Evolutionary conservation across 768 basidiomycete genomes (phyloP).

Genomic region (Calocybe gangraenosa): DNA sequence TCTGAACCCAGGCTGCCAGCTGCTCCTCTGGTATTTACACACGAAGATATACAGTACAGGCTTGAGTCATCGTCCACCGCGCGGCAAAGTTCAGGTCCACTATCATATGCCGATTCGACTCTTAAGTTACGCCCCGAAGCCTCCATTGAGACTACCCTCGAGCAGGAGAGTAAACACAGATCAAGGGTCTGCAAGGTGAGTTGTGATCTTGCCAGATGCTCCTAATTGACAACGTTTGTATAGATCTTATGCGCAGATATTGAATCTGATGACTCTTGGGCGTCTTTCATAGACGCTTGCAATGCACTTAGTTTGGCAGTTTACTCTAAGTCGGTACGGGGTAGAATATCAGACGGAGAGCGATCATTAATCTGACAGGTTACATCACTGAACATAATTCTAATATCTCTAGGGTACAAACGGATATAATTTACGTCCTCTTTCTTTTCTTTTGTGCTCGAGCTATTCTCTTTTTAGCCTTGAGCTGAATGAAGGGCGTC

Average conservation of each 20-base stretch:
- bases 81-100: slow-evolving; percentile 35
- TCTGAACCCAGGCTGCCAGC: slow-evolving; percentile 34
- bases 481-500: slow-evolving; percentile 44
- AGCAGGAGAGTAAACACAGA: slow-evolving; percentile 52
- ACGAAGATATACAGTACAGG: slow-evolving; percentile 36
- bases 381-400: not conserved
- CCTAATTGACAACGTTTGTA: slow-evolving; percentile 3
- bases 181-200: slow-evolving; percentile 52
- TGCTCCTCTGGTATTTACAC: slow-evolving; percentile 39
- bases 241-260: slow-evolving; percentile 45
- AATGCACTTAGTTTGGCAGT: slow-evolving; percentile 30
- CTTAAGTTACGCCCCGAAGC: slow-evolving; percentile 15
- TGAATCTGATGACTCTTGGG: slow-evolving; percentile 39
- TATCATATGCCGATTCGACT: slow-evolving; percentile 5
- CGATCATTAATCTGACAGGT: not conserved
- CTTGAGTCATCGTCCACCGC: slow-evolving; percentile 45
- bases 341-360: not conserved
- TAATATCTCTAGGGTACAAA: slow-evolving; percentile 1
- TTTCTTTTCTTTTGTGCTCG: slow-evolving; percentile 65
- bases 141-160: slow-evolving; percentile 45
- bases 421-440: slow-evolving; percentile 21
- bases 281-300: slow-evolving; percentile 27
- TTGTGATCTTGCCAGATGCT: not conserved
- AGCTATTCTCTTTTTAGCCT: slow-evolving; percentile 77
- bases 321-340: not conserved